A percentile compares a stretch with the other conserved stretches of the same genome.
phyloP scores from a whole-genome alignment of 805 yeast species.

The Peterozyma xylosa region DNA sequence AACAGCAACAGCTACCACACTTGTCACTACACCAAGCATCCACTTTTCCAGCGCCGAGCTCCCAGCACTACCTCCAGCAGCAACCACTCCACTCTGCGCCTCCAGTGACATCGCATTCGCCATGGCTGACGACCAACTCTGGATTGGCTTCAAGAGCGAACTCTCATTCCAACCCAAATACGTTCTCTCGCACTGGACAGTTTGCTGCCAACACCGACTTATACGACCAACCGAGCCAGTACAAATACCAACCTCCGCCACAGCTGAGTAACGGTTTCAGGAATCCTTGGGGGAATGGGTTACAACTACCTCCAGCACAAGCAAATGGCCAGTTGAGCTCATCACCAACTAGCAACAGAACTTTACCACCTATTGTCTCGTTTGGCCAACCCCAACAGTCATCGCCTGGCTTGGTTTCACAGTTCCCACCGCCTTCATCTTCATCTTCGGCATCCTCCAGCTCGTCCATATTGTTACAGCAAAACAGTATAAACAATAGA shows the following conservation, averaged over 20 bases:
- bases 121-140: too few relatives aligned
- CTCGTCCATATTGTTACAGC: slow-evolving; percentile 1
- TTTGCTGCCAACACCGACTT: too few relatives aligned
- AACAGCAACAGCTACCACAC: slow-evolving; percentile 1
- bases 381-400: slow-evolving; percentile 1
- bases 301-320: slow-evolving; percentile 1
- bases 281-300: slow-evolving; percentile 6
- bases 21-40: not conserved
- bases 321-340: slow-evolving; percentile 1
- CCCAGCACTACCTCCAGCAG: not conserved
- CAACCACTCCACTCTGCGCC: not conserved
- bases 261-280: slow-evolving; percentile 2
- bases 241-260: too few relatives aligned
- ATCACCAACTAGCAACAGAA: slow-evolving; percentile 5
- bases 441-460: not conserved
- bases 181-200: too few relatives aligned
- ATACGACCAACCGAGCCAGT: too few relatives aligned
- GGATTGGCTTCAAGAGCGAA: too few relatives aligned
- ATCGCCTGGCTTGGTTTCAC: not conserved
- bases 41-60: not conserved
- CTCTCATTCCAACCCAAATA: too few relatives aligned
- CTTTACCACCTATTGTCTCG: slow-evolving; percentile 1
- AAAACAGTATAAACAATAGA: too few relatives aligned
- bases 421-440: slow-evolving; percentile 1
- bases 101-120: not conserved